These are phyloP conservation scores for Colletotrichum lupini DNA, from an alignment of 2,329 filamentous ascomycete species.

Conservation along the genomic window DNA sequence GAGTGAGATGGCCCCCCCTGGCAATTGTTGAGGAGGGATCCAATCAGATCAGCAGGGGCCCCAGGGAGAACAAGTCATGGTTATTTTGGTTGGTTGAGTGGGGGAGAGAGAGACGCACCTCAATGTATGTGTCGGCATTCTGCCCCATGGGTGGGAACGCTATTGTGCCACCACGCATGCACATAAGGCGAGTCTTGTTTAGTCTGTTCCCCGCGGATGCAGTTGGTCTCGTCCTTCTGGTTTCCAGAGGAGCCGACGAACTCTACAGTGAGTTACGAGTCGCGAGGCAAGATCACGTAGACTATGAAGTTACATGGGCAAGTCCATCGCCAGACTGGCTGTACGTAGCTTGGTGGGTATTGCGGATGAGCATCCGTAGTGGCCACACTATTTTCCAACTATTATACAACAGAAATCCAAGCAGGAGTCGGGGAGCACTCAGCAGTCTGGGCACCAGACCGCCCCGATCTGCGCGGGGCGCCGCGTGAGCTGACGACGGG, in stretches of 20 bases:
- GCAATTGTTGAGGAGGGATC: slow-evolving; percentile 33
- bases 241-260: neutral
- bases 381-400: neutral
- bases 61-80: neutral
- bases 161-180: slow-evolving; percentile 9
- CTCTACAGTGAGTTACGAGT: neutral
- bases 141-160: slow-evolving; percentile 5
- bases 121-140: slow-evolving; percentile 24
- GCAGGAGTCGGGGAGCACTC: neutral
- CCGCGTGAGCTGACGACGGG: slow-evolving; percentile 33
- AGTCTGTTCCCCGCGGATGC: neutral
- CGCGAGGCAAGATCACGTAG: neutral
- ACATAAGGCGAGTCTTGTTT: slow-evolving; percentile 4
- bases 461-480: slow-evolving; percentile 12
- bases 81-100: slow-evolving; percentile 19
- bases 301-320: no score
- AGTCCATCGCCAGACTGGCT: neutral
- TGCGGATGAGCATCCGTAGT: neutral
- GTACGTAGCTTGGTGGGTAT: neutral
- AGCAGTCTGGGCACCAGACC: neutral
- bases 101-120: neutral
- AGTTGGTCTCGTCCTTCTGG: neutral
- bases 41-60: slow-evolving; percentile 31
- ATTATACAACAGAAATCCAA: neutral
- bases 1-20: neutral